Base-by-base conservation (phyloP, 371 early-diverging fungal species). In the Mortierella sp. region DNA sequence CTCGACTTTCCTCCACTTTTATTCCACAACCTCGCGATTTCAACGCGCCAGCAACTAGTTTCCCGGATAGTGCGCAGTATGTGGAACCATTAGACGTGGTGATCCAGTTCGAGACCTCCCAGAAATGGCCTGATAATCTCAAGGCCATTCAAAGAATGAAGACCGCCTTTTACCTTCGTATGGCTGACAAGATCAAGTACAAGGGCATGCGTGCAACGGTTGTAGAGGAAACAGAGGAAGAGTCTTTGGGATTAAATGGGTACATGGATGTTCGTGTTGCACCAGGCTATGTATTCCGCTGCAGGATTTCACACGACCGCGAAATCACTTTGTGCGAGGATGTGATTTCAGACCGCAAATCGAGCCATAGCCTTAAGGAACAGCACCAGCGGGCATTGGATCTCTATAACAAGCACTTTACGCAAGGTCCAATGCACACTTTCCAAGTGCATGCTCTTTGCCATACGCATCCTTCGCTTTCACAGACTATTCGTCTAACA, bases 81-180 rank as follows among this genome's bases (percentile, higher is more conserved):
- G 85, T 92, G 37, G 93, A 91, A 63, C 91, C 94, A 0, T 83
- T 96, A 63, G 93, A 94, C 55, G 90, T 95, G 1, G 76, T 94
- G 7, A 85, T 98, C 19, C 93, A 95, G 67, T 93, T 97, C 79
- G 96, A 97, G 71, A 68, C 87, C 5, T 95, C 96, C 17, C 84
- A 84, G 31, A 89, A 93, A 66, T 98, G 98, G 96, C 98, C 98
- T 22, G 93, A 94, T 72, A 94, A 97, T 66, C 83, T 96, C 1
- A 81, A 70, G 3, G 97, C 97, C 2, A 85, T 98, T 47, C 95
- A 96, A 86, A 92, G 93, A 49, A 93, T 97, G 86, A 98, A 98
- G 83, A 79, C 89, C 7, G 97, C 98, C 0, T 94, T 97, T 68
- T 92, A 89, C 68, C 70, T 94, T 23, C 88, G 89, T 65, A 84